Evolutionary conservation across 495 filamentous ascomycete genomes (phyloP), one percentile per base, ranked within the genome.

Genomic region (Poronia punctata): DNA sequence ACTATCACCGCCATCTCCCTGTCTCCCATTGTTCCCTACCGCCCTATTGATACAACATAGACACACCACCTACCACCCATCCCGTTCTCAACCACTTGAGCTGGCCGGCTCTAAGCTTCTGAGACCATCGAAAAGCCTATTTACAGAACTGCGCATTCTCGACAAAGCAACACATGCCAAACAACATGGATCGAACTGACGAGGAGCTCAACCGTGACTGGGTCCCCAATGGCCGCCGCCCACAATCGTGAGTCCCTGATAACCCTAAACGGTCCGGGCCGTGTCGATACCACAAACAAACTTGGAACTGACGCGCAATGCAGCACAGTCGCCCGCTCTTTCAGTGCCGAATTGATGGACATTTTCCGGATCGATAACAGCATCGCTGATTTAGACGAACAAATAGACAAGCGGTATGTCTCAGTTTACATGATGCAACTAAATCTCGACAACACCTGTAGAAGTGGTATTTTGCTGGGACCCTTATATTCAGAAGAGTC

Each of bases 281-380:
- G 3, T 18, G 24, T n/a, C 18, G 10, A 17, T 23, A 4, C 27
- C 20, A 14, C 15, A 12, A 4, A 19, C 5, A 11, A 28, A 36
- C 23, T 15, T 18, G 6, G 15, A 23, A 16, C 37, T 16, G 12
- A 21, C 2, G 7, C n/a, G 21, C 45, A 34, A 24, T 49, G 21
- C 65, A 95, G 89, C 43, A 90, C 85, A 40, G 80, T 95, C 60
- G 89, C 88, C 17, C 81, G 82, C 40, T 83, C 80, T 40, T 96
- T 97, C 70, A 87, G 86, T 21, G 68, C 80, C 17, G 84, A 85
- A 54, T 73, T 97, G 38, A 84, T 93, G 65, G 84, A 88, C 60
- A 81, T 88, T 46, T 97, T 97, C 61, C 75, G 80, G 49, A 79
- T 92, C 51, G 83, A 94, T 49, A 84, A 81, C 54, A 79, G 78